Base-by-base conservation (phyloP, 306 rosid genomes). In the barrel medic (Medicago truncatula) region DNA sequence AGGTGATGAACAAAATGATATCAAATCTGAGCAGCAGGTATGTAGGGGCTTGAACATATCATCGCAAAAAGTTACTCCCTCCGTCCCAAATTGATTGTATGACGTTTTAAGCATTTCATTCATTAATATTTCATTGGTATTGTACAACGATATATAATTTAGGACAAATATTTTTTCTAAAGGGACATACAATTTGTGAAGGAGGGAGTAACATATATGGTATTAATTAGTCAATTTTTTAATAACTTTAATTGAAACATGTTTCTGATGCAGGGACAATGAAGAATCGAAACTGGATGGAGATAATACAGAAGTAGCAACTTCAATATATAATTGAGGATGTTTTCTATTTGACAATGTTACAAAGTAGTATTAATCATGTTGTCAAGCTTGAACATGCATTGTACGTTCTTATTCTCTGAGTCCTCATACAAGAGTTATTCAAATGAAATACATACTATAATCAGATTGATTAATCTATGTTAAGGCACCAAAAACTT, bases 1-100 rank as follows among this genome's bases (percentile, higher is more conserved):
- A 72, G 65, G 64, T 34, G 86, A 54, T 40, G 86, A 81, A 77
- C 78, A 65, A 47, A 79, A 83, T 69, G 60, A 70, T 23, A 36
- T 23, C 28, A 69, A 67, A 43, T 41, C 16, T 25, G 79, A 83
- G 18, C 74, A 83, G 46, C 75, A 70, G 78, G 82, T 85, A 76
- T 17, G 15, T n/a, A 3, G 9, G 47, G 47, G 52, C n/a, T 11
- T 56, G 73, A 36, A 39, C 34, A 40, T 0, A 18, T 65, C 3
- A 20, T 46, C 7, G 20, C 34, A 2, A 12, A 23, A 58, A 11
- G 9, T 59, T 56, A n/a, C n/a, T n/a, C n/a, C n/a, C n/a, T n/a
- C n/a, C n/a, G n/a, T n/a, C n/a, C n/a, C n/a, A n/a, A n/a, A n/a
- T n/a, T n/a, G n/a, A n/a, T n/a, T n/a, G n/a, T n/a, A n/a, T n/a